Evolutionary conservation across 2,329 filamentous ascomycete genomes (phyloP), one percentile per base, ranked within the genome.

Genomic region (Eutypa lata): DNA sequence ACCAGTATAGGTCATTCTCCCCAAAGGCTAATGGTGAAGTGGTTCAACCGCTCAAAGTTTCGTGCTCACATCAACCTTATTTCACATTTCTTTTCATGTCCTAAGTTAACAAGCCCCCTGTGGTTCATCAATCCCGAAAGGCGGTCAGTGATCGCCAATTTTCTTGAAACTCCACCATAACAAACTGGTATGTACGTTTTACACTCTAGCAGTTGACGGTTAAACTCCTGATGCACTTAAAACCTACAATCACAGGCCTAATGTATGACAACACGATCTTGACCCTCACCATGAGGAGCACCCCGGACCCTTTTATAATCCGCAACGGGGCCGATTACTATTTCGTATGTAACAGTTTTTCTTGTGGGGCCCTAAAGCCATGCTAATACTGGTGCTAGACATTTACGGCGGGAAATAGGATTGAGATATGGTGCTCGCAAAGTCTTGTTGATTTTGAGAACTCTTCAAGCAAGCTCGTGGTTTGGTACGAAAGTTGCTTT

Each of bases 381-480:
- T 1, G 22, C 35, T 49, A n/a, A 42, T 31, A 18, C 43, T 19
- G n/a, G 7, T 11, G n/a, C n/a, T 16, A 69, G 66, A 68, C 64
- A 7, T 68, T 67, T 48, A 69, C 67, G 3, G 49, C 61, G 8
- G 66, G 65, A 37, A 60, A 67, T 26, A 61, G 61, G 21, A 64
- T 69, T 22, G 67, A 69, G 53, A 65, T 69, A 35, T 68, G 65
- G 66, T 61, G 60, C 4, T 68, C 67, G 7, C 53, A 51, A 1
- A 65, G 53, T 21, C 52, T 69, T 5, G 56, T 60, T 8, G 59
- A 67, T 26, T 67, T 69, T 22, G 64, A 67, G 51, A 53, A 50
- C 26, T 51, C 59, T 1, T 55, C 57, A 26, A 53, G 42, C 7
- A 60, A 56, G 53, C 60, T 67, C 51, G 60, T 57, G n/a, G 61